Conservation (phyloP, 2,329 filamentous ascomycete species). For the Penicillium rolfsii region DNA sequence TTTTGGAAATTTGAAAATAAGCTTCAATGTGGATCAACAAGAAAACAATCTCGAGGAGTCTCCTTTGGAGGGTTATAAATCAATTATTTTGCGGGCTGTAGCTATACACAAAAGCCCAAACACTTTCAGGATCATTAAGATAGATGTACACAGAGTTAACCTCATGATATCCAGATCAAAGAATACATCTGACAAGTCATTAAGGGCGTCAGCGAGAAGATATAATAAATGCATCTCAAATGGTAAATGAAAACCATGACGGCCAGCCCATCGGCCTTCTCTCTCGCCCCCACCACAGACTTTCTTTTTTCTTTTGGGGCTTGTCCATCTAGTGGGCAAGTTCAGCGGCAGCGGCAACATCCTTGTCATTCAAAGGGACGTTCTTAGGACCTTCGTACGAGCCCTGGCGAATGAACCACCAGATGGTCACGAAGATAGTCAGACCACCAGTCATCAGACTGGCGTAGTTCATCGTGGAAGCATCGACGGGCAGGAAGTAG, state of each 20-base stretch:
- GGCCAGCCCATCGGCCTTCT: not conserved
- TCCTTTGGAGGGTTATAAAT: not conserved
- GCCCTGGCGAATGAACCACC: constrained; percentile 46
- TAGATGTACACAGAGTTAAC: constrained; percentile 18
- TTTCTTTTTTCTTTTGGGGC: not conserved
- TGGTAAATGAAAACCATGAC: constrained; percentile 23
- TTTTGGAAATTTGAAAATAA: not conserved
- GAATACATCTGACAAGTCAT: constrained; percentile 17
- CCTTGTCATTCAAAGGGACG: constrained; percentile 41
- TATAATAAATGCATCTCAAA: constrained; percentile 18
- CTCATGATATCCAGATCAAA: constrained; percentile 19
- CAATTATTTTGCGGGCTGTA: constrained; percentile 13
- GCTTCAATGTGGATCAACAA: not conserved
- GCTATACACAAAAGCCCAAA: constrained; percentile 8
- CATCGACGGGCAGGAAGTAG: constrained; percentile 50
- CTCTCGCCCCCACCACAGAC: not conserved
- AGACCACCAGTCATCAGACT: constrained; percentile 57
- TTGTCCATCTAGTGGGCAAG: constrained; percentile 33
- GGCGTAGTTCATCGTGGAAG: constrained; percentile 58
- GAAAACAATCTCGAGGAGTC: not conserved
- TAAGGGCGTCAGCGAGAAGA: constrained; percentile 20
- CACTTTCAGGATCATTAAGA: constrained; percentile 13
- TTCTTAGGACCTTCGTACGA: constrained; percentile 44
- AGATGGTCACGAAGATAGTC: constrained; percentile 53
- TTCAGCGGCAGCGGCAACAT: constrained; percentile 37